Conservation (phyloP, 257 asterid genomes). For the Cruciata laevipes region DNA sequence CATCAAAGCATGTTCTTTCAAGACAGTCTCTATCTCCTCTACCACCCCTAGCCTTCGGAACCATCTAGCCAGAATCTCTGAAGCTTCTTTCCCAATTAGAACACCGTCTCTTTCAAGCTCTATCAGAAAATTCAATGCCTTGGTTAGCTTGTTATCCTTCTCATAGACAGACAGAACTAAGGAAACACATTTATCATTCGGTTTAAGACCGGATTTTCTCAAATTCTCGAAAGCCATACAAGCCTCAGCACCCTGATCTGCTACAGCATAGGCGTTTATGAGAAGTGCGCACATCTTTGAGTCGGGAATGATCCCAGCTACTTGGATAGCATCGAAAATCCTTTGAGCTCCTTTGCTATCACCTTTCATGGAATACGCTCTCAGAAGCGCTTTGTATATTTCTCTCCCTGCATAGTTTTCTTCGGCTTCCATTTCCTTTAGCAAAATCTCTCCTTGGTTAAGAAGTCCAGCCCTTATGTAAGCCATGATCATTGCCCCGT, state of each 20-base stretch:
- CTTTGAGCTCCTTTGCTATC: conserved; percentile 70
- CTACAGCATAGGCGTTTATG: conserved; percentile 60
- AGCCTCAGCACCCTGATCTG: conserved; percentile 60
- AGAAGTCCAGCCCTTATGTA: conserved; percentile 65
- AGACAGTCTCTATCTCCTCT: conserved; percentile 61
- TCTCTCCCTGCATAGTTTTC: conserved; percentile 68
- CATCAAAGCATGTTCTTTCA: conserved; percentile 43
- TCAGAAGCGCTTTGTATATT: conserved; percentile 78
- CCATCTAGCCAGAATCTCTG: conserved; percentile 58
- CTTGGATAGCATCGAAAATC: conserved; percentile 62
- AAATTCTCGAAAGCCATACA: conserved; percentile 60
- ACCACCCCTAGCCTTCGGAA: conserved; percentile 61
- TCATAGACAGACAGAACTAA: conserved; percentile 54
- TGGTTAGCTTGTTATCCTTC: conserved; percentile 52
- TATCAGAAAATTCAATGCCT: conserved; percentile 51
- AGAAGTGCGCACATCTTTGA: conserved; percentile 70
- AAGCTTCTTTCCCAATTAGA: conserved; percentile 58
- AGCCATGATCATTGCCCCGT: conserved; percentile 92
- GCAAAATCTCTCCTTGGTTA: conserved; percentile 41
- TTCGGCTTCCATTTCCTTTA: conserved; percentile 64
- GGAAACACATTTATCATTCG: conserved; percentile 74
- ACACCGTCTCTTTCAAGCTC: conserved; percentile 53
- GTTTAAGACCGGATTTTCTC: conserved; percentile 50
- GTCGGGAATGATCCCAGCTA: conserved; percentile 72
- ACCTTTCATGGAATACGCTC: conserved; percentile 76